Evolutionary conservation across 1,284 basidiomycete genomes (phyloP).

Genomic region (Neotropicomus parvogracilis): DNA sequence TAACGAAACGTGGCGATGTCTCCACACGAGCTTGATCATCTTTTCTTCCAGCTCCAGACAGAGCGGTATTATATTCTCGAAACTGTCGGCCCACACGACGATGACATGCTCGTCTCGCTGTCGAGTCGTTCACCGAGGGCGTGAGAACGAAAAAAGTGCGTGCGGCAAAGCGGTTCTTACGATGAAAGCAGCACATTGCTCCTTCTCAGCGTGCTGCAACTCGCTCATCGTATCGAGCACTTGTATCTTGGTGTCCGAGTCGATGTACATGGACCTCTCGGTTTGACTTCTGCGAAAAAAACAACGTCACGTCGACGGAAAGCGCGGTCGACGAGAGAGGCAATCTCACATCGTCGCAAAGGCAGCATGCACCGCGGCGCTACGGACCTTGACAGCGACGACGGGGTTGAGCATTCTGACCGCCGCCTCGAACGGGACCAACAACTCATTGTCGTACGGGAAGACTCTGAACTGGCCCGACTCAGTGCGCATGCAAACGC

Average conservation of each 20-base stretch:
- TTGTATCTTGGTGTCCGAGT: constrained; percentile 68
- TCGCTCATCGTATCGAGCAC: constrained; percentile 63
- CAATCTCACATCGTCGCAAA: constrained; percentile 40
- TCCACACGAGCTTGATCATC: constrained; percentile 78
- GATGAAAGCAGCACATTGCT: constrained; percentile 81
- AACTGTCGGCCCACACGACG: constrained; percentile 73
- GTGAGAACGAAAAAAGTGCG: too few species aligned
- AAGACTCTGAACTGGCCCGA: constrained; percentile 65
- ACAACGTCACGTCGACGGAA: neutral
- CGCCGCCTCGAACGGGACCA: constrained; percentile 68
- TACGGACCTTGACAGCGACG: constrained; percentile 77
- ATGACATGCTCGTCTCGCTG: constrained; percentile 72
- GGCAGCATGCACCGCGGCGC: constrained; percentile 77
- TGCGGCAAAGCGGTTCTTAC: constrained; percentile 39
- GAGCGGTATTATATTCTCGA: constrained; percentile 69
- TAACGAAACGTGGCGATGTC: constrained; percentile 26
- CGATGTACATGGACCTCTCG: constrained; percentile 51
- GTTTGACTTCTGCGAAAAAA: constrained; percentile 4
- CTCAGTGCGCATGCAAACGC: constrained; percentile 64
- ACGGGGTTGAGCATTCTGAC: constrained; percentile 72
- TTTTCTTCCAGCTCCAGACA: constrained; percentile 73
- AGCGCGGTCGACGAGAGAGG: neutral
- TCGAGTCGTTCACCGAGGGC: neutral
- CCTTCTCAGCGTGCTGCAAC: constrained; percentile 73
- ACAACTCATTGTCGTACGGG: constrained; percentile 63